These are phyloP conservation scores for Neurospora sp. DNA, from an alignment of 495 filamentous ascomycete species.

Conservation along the genomic window DNA sequence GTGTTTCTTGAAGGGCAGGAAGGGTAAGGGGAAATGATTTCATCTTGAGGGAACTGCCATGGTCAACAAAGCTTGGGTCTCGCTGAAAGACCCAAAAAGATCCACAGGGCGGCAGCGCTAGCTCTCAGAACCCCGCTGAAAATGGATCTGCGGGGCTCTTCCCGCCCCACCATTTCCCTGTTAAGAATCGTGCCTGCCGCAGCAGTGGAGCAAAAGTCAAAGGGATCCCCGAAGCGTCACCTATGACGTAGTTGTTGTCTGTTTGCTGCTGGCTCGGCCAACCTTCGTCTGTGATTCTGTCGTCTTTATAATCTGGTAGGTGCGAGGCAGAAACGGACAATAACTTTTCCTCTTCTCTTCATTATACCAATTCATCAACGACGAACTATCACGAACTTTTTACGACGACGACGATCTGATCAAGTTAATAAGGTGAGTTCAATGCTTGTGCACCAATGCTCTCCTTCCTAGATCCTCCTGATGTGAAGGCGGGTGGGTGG, in stretches of 20 bases:
- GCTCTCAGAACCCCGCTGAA: background rate
- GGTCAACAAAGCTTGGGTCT: background rate
- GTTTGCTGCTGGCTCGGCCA: background rate
- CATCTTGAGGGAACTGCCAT: background rate
- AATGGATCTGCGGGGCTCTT: background rate
- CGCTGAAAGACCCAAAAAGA: background rate
- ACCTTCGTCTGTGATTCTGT: background rate
- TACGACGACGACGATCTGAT: background rate
- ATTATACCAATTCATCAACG: background rate
- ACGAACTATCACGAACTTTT: background rate
- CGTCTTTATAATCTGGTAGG: background rate
- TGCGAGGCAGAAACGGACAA: background rate
- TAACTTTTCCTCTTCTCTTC: background rate
- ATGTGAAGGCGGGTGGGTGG: background rate
- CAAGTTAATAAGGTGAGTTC: background rate
- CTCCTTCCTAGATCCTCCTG: background rate
- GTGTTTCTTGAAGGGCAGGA: background rate
- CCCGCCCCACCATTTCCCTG: background rate
- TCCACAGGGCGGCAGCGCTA: background rate
- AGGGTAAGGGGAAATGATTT: background rate
- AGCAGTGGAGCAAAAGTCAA: background rate
- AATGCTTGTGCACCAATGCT: background rate
- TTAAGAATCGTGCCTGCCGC: background rate
- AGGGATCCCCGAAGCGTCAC: conserved; percentile 10
- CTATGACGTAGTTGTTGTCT: conserved; percentile 15